These are phyloP conservation scores for Phytophthora pisi DNA, from an alignment of 352 stramenopile species.

Conservation along the genomic window DNA sequence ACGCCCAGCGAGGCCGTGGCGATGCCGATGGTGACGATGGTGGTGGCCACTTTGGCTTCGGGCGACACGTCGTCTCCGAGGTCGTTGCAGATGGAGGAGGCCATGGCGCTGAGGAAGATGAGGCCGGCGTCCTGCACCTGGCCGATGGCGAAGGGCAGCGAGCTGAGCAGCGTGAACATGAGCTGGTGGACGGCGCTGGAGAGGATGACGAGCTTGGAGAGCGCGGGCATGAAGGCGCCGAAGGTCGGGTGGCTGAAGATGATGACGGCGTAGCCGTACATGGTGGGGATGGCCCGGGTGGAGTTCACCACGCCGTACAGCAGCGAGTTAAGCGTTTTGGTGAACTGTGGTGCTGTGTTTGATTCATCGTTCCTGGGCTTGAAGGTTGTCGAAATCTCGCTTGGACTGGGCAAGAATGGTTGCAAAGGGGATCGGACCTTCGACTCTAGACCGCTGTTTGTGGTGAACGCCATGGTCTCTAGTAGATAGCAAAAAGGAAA, in stretches of 20 bases:
- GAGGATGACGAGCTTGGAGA: slow-evolving; percentile 95
- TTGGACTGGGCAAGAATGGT: too few species aligned
- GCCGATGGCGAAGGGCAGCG: slow-evolving; percentile 95
- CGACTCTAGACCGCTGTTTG: too few species aligned
- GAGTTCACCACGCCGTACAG: slow-evolving; percentile 91
- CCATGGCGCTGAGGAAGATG: slow-evolving; percentile 97
- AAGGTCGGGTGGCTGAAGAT: slow-evolving; percentile 94
- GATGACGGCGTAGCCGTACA: slow-evolving; percentile 95
- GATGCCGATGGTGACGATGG: slow-evolving; percentile 92
- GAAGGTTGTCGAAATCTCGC: too few species aligned
- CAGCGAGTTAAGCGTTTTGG: slow-evolving; percentile 13
- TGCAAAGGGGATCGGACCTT: too few species aligned
- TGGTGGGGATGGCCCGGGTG: slow-evolving; percentile 91
- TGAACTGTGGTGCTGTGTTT: too few species aligned
- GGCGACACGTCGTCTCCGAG: slow-evolving; percentile 59
- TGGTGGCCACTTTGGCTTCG: slow-evolving; percentile 90
- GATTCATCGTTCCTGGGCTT: too few species aligned
- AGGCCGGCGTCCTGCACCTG: slow-evolving; percentile 97
- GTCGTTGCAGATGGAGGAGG: slow-evolving; percentile 83
- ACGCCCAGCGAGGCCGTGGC: slow-evolving; percentile 91
- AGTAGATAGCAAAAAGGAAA: too few species aligned
- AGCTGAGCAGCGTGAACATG: slow-evolving; percentile 86
- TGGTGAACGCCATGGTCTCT: too few species aligned
- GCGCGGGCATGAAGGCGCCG: slow-evolving; percentile 79
- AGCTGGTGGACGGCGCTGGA: slow-evolving; percentile 95